phyloP scores from a whole-genome alignment of 1,284 basidiomycete genomes.

The Ceratobasidium sp. region DNA sequence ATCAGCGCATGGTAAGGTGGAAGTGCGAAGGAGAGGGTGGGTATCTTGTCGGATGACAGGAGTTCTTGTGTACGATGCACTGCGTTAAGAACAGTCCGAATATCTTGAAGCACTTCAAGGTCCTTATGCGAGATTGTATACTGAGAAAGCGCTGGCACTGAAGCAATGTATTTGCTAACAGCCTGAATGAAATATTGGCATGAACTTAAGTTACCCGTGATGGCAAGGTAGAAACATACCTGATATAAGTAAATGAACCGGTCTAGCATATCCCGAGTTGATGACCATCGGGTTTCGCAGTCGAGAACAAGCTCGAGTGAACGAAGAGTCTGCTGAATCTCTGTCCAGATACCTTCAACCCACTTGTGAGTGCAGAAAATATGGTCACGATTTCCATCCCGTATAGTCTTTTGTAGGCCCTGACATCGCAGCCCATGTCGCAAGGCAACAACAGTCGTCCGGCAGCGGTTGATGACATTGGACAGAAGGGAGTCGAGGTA shows the following conservation, averaged over 20 bases:
- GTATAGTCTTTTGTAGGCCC: constrained; percentile 5
- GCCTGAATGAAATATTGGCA: constrained; percentile 1
- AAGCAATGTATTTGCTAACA: constrained; percentile 8
- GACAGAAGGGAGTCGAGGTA: constrained; percentile 10
- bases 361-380: constrained; percentile 21
- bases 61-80: constrained; percentile 43
- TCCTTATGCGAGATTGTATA: constrained; percentile 5
- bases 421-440: constrained; percentile 13
- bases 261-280: constrained; percentile 5
- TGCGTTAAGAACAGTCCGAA: constrained; percentile 4
- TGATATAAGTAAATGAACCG: constrained; percentile 11
- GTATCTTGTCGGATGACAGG: constrained; percentile 44
- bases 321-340: neutral
- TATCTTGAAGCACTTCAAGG: constrained; percentile 29
- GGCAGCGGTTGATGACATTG: constrained; percentile 16
- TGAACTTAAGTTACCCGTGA: neutral
- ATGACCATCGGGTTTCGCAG: constrained; percentile 18
- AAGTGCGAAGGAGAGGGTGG: constrained; percentile 38
- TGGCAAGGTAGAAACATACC: neutral
- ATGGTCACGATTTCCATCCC: constrained; percentile 5
- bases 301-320: constrained; percentile 31
- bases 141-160: neutral
- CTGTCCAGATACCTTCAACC: neutral
- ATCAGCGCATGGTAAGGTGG: constrained; percentile 25
- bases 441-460: constrained; percentile 12